These are phyloP conservation scores for Plantago lanceolata DNA, from an alignment of 305 asterid genomes.

Conservation along the genomic window DNA sequence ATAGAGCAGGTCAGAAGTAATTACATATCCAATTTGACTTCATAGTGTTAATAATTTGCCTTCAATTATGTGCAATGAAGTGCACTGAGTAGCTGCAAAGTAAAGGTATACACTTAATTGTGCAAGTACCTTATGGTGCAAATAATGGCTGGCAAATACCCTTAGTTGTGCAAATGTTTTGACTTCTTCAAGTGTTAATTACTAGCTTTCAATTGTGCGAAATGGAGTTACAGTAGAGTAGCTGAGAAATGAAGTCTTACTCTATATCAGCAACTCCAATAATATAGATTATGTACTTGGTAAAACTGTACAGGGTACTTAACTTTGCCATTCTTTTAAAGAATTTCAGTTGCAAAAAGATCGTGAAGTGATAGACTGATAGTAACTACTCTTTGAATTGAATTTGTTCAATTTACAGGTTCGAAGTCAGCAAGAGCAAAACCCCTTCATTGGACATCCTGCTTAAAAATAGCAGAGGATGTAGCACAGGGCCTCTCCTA, in stretches of 20 bases:
- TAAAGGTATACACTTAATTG: background rate
- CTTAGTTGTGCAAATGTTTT: background rate
- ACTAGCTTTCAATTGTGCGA: no score
- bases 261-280: no score
- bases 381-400: background rate
- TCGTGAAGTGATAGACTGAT: background rate
- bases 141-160: no score
- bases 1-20: no score
- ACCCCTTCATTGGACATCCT: slow-evolving; percentile 93
- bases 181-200: no score
- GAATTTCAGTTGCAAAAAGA: no score
- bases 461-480: slow-evolving; percentile 82
- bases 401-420: slow-evolving; percentile 28
- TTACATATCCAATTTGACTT: no score
- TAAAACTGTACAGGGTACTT: no score
- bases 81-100: background rate
- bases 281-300: background rate
- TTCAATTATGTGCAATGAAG: background rate
- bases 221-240: background rate
- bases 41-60: no score
- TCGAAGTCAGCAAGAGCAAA: slow-evolving; percentile 70
- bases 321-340: background rate
- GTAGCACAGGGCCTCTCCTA: slow-evolving; percentile 77
- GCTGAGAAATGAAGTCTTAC: no score
- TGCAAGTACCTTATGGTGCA: background rate